Evolutionary conservation across 805 yeast species (phyloP).

Genomic region (Yarrowia sp.): DNA sequence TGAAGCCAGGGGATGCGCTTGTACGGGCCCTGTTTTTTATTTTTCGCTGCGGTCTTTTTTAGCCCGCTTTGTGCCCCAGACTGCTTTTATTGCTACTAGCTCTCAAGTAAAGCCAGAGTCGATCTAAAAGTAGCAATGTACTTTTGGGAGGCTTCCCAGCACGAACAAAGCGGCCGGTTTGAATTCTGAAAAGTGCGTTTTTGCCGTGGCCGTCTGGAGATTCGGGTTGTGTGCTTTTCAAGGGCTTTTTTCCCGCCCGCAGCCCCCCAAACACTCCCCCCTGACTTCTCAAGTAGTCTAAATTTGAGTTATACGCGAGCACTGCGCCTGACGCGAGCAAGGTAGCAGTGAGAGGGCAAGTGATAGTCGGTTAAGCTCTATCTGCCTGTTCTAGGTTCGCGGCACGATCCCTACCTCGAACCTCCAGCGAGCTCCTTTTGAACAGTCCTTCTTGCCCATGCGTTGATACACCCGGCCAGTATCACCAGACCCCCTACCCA

Average conservation of each 20-base stretch:
- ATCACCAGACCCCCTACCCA: not conserved
- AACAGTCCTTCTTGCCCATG: not conserved
- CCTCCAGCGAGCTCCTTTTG: not conserved
- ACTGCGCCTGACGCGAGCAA: conserved; percentile 12
- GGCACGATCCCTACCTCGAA: not conserved
- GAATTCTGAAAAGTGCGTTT: too few relatives aligned
- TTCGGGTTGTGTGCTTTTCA: too few relatives aligned
- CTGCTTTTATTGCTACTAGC: not conserved
- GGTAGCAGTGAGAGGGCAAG: not conserved
- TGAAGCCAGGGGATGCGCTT: too few relatives aligned
- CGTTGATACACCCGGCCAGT: not conserved
- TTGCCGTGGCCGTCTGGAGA: too few relatives aligned
- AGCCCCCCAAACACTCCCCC: too few relatives aligned
- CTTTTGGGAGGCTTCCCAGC: not conserved
- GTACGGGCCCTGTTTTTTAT: not conserved
- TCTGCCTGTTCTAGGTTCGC: not conserved
- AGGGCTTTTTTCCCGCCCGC: too few relatives aligned
- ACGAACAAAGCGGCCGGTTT: not conserved
- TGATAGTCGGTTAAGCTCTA: not conserved
- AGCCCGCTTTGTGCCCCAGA: not conserved
- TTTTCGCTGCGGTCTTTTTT: not conserved
- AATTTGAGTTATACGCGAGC: not conserved
- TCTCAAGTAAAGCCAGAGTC: not conserved
- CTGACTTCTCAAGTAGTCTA: not conserved
- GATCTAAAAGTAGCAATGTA: conserved; percentile 16